Base-by-base conservation (phyloP, 371 early-diverging fungal genomes). In the Mortierella sp. region DNA sequence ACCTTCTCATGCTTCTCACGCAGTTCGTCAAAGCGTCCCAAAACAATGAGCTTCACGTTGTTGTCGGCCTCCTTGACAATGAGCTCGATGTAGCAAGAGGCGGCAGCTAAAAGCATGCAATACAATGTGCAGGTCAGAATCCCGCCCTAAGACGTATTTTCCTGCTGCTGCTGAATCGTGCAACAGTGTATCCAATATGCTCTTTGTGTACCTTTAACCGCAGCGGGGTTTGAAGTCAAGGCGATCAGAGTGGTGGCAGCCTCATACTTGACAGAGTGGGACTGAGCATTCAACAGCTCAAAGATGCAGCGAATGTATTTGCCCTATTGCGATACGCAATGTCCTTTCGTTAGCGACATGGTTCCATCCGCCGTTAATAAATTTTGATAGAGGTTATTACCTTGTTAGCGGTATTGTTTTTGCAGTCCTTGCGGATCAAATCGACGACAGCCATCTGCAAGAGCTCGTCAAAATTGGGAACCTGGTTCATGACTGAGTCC, bases 21-120 rank as follows among this genome's bases (percentile, higher is more conserved):
- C 64, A 99, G 81, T 62, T 94, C 95, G 51, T 92, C 90, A 44
- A 99, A 80, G 50, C 95, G 89, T 75, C 96, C 95, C 60, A 99
- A 84, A 2, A 97, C 97, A 79, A 97, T 97, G 46, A 98, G 80
- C 84, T 98, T 98, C 50, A 98, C 92, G 81, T 98, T 99, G 83
- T 97, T 99, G 76, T 99, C 98, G 5, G 96, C 87, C 76, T 95
- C 99, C 81, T 95, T 95, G 46, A 92, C 83, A 56, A 90, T 91
- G 48, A 99, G 86, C 46, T 95, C 91, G 53, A 97, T 94, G 62
- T 95, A 97, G 80, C 93, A 93, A 17, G 89, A 68, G 1, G 96
- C 97, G 37, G 95, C 97, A 56, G 96, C 93, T 91, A 70, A 23
- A 26, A 46, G n/a, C 14, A 62, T 19, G 12, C 37, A 24, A 44